Conservation (phyloP, 148 eudicot species). For the Rhododendron kiyosumense region DNA sequence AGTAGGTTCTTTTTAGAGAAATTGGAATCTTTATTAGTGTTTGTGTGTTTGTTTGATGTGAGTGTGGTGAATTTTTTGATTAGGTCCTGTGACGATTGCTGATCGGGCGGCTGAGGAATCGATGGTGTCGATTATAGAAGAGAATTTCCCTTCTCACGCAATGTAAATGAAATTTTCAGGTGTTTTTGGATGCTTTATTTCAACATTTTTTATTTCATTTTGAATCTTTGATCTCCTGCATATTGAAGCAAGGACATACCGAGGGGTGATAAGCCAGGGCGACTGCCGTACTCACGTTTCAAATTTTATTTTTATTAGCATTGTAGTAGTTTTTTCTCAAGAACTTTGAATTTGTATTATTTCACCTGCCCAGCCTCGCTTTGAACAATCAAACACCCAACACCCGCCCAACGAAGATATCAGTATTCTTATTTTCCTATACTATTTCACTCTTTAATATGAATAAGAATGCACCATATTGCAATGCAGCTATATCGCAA, state of each 20-base stretch:
- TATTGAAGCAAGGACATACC: not conserved
- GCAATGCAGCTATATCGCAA: not conserved
- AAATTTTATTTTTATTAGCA: not conserved
- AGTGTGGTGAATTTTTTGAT: slow-evolving; percentile 10
- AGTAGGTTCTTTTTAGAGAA: slow-evolving; percentile 39
- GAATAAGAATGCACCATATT: not conserved
- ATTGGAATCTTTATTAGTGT: not conserved
- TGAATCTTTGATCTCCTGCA: not conserved
- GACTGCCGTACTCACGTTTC: not conserved
- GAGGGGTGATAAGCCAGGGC: not conserved
- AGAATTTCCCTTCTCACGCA: slow-evolving; percentile 72
- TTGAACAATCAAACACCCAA: not conserved
- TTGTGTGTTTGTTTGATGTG: not conserved
- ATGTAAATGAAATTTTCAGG: slow-evolving; percentile 45
- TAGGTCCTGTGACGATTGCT: slow-evolving; percentile 98
- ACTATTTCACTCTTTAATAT: not conserved
- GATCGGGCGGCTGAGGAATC: slow-evolving; percentile 87
- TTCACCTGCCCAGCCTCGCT: not conserved
- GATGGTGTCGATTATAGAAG: slow-evolving; percentile 60
- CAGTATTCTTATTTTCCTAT: not conserved
- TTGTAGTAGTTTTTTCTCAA: not conserved
- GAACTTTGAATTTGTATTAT: too few species aligned
- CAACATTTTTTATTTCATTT: not conserved
- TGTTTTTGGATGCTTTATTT: not conserved
- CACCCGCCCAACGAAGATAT: not conserved